Percentiles rank a stretch among this genome's conserved stretches.
Conservation (phyloP, 2,329 filamentous ascomycete genomes). For the Phialophora tarda region DNA sequence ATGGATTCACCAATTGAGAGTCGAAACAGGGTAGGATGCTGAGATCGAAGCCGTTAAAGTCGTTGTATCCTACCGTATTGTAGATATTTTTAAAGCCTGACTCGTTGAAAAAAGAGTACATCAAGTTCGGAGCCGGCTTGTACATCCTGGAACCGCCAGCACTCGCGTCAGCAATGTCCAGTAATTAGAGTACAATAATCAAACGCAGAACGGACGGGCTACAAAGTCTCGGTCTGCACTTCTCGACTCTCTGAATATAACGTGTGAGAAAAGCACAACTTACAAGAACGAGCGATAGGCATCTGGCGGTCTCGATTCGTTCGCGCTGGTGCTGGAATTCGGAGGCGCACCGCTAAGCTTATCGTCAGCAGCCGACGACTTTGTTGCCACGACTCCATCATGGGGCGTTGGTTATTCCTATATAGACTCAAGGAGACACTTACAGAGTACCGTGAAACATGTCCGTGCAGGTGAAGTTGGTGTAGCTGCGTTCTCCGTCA, state of each 20-base stretch:
- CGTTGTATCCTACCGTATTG: constrained; percentile 27
- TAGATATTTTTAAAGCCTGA: constrained; percentile 25
- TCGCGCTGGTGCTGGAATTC: constrained; percentile 8
- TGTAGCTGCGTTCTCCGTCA: constrained; percentile 10
- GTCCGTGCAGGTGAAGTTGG: constrained; percentile 31
- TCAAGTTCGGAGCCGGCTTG: constrained; percentile 23
- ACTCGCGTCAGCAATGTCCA: not conserved
- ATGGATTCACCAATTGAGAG: constrained; percentile 26
- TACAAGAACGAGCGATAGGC: constrained; percentile 30
- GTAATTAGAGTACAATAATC: not conserved
- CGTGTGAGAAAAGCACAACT: not conserved
- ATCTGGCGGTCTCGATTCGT: constrained; percentile 7
- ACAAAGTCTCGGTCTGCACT: not conserved
- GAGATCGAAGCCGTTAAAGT: constrained; percentile 11
- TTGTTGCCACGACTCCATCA: not conserved
- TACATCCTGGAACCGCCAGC: not conserved
- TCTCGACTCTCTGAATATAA: not conserved
- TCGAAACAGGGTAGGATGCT: constrained; percentile 22
- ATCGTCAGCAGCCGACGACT: not conserved
- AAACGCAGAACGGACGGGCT: not conserved
- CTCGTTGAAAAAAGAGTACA: constrained; percentile 30
- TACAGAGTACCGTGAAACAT: constrained; percentile 32
- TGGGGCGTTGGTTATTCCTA: not conserved
- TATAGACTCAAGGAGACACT: not conserved
- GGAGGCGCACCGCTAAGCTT: not conserved